These are phyloP conservation scores for Globisporangium spiculum DNA, from an alignment of 352 stramenopile genomes.

Conservation along the genomic window DNA sequence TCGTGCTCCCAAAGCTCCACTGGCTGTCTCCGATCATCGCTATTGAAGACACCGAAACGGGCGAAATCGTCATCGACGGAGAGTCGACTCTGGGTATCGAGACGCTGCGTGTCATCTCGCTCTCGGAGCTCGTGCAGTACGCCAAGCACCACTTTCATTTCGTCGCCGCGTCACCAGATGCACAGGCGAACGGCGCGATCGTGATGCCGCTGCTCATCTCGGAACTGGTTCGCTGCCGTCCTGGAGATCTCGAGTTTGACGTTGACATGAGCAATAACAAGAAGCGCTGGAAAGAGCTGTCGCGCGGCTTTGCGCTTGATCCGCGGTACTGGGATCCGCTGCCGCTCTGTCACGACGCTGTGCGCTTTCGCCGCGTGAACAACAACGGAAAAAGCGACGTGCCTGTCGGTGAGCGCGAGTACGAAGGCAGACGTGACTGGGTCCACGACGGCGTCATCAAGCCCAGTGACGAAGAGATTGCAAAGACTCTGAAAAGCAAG, in stretches of 20 bases:
- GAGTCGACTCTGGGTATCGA: conserved; percentile 33
- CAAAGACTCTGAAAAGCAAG: conserved; percentile 18
- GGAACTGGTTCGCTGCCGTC: conserved; percentile 37
- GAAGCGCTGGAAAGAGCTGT: conserved; percentile 46
- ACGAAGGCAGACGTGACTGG: conserved; percentile 44
- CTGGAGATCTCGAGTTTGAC: conserved; percentile 18
- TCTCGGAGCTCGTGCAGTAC: conserved; percentile 35
- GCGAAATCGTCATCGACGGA: conserved; percentile 27
- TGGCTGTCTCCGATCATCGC: conserved; percentile 57
- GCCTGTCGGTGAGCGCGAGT: conserved; percentile 35
- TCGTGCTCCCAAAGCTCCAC: conserved; percentile 67
- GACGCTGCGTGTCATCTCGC: conserved; percentile 27
- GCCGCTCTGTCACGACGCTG: conserved; percentile 44
- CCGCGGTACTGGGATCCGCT: conserved; percentile 54
- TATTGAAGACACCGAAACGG: conserved; percentile 20
- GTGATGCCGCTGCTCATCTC: conserved; percentile 63
- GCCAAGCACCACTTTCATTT: conserved; percentile 39
- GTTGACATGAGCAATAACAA: background rate
- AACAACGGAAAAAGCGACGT: conserved; percentile 22
- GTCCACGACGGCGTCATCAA: conserved; percentile 51
- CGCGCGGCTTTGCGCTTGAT: conserved; percentile 60
- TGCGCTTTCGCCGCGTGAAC: conserved; percentile 44
- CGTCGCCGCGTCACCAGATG: conserved; percentile 15
- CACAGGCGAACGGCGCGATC: conserved; percentile 28
- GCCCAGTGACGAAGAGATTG: conserved; percentile 30